A percentile compares a stretch with the other conserved stretches of the same genome.
phyloP scores from a whole-genome alignment of 192 early-diverging fungal species.

The Coemansia pectinata region DNA sequence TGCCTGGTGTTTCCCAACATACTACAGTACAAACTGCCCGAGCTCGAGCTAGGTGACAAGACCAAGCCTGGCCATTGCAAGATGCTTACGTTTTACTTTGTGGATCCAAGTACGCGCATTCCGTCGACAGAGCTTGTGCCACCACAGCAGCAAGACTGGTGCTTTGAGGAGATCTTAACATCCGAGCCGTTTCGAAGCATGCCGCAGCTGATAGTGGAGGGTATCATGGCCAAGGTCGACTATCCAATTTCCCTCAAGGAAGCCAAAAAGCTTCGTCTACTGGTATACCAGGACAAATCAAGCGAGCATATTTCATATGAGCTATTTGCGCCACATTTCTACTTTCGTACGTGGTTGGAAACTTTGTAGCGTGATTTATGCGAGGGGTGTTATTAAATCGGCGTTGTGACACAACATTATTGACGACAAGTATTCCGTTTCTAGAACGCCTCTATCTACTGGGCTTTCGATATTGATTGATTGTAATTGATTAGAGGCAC shows the following conservation, averaged over 20 bases:
- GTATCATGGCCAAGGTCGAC: too few species aligned
- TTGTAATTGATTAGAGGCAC: too few species aligned
- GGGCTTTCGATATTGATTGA: too few species aligned
- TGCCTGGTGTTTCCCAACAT: conserved; percentile 71
- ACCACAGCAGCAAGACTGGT: conserved; percentile 61
- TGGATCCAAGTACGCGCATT: conserved; percentile 60
- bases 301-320: background rate
- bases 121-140: conserved; percentile 61
- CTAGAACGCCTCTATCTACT: too few species aligned
- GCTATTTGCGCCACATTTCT: conserved; percentile 12
- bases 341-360: background rate
- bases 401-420: background rate
- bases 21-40: conserved; percentile 64
- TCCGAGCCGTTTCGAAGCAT: too few species aligned
- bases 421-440: too few species aligned
- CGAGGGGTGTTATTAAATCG: too few species aligned
- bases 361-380: background rate
- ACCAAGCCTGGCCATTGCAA: conserved; percentile 64
- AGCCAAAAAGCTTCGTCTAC: conserved; percentile 39
- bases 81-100: conserved; percentile 69
- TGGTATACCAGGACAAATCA: conserved; percentile 44
- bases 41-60: conserved; percentile 61
- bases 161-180: too few species aligned
- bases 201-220: too few species aligned
- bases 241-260: background rate